phyloP scores from a whole-genome alignment of 805 yeast genomes.

The Scheffersomyces amazonensis region DNA sequence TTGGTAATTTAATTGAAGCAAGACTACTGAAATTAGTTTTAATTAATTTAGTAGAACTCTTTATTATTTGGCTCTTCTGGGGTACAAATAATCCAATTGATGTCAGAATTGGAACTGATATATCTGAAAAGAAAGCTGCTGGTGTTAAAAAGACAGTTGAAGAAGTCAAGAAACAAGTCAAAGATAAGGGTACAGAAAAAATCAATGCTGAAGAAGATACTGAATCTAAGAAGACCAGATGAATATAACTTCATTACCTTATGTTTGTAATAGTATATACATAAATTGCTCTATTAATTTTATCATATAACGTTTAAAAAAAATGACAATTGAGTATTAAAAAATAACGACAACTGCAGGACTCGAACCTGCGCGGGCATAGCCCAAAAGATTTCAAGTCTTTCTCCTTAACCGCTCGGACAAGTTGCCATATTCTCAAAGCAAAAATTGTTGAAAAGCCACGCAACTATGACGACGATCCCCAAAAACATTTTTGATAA shows the following conservation, averaged over 20 bases:
- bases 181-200: background rate
- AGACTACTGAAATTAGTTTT: background rate
- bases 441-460: too few species aligned
- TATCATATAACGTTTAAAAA: too few species aligned
- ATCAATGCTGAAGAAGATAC: too few species aligned
- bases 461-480: too few species aligned
- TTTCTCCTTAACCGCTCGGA: slow-evolving; percentile 49
- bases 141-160: background rate
- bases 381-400: slow-evolving; percentile 49
- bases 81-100: slow-evolving; percentile 10
- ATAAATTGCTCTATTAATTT: too few species aligned
- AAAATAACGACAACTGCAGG: slow-evolving; percentile 47
- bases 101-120: slow-evolving; percentile 20
- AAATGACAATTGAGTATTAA: too few species aligned
- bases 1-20: slow-evolving; percentile 3
- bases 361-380: slow-evolving; percentile 51
- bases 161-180: background rate
- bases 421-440: slow-evolving; percentile 31
- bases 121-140: slow-evolving; percentile 19
- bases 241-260: too few species aligned
- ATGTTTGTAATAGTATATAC: too few species aligned
- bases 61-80: slow-evolving; percentile 4
- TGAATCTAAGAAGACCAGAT: too few species aligned
- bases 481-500: too few species aligned
- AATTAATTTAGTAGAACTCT: slow-evolving; percentile 1